Conservation (phyloP, 2,329 filamentous ascomycete species). For the Daldinia sp. region DNA sequence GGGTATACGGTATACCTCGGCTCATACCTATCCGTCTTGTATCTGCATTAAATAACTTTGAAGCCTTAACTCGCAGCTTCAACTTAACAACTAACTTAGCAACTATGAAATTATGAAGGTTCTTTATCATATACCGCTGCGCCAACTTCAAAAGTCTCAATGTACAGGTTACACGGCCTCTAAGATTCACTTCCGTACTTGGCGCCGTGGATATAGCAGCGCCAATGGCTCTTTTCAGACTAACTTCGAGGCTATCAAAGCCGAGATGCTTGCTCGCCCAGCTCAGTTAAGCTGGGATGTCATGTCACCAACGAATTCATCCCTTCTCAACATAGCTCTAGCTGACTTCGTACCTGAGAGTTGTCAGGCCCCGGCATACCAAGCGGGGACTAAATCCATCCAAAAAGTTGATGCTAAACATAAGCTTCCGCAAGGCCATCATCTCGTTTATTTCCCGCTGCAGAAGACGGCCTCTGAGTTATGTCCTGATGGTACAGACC, state of each 20-base stretch:
- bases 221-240: conserved; percentile 8
- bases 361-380: conserved; percentile 46
- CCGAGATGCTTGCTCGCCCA: conserved; percentile 41
- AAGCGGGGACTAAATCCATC: conserved; percentile 28
- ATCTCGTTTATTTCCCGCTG: conserved; percentile 88
- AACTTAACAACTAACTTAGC: neutral
- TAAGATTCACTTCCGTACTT: neutral
- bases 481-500: conserved; percentile 84
- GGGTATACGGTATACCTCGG: too few species aligned
- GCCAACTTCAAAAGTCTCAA: conserved; percentile 12
- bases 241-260: conserved; percentile 37
- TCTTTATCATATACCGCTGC: conserved; percentile 9
- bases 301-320: conserved; percentile 66
- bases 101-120: conserved; percentile 24
- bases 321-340: conserved; percentile 71
- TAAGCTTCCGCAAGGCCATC: conserved; percentile 72
- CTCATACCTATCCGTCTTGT: conserved; percentile 1
- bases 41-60: too few species aligned
- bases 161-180: neutral
- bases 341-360: conserved; percentile 58
- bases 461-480: conserved; percentile 68
- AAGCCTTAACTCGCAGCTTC: too few species aligned
- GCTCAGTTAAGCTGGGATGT: conserved; percentile 39
- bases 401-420: neutral
- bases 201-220: conserved; percentile 21